Evolutionary conservation across 345 rosid species (phyloP), one percentile per base, ranked within the genome.

Genomic region (Balakata baccata): DNA sequence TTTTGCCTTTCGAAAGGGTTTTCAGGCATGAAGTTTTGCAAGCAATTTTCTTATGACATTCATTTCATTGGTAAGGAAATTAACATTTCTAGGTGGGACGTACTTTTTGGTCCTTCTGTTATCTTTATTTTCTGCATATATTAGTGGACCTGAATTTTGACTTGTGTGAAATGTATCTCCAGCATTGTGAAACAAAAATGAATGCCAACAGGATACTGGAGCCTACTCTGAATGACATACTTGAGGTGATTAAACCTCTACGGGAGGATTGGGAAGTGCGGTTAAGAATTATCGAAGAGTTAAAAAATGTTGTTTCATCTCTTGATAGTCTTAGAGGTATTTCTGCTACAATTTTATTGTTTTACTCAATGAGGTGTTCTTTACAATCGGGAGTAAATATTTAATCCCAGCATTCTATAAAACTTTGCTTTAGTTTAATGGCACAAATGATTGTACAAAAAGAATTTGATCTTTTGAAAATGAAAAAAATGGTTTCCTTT

Each of bases 301-400:
- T 94, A 77, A 81, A 81, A 52, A 71, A 68, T 18, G 84, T 86
- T 46, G 82, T 92, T 72, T 80, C 54, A 68, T 87, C 97, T 12
- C 71, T 94, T 66, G 93, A 88, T 58, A 84, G 87, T 77, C 79
- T 94, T 62, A 86, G 90, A 92, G 98, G 98, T 94, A 84, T 61
- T 63, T n/a, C 63, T 71, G 7, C 53, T 73, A 57, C 67, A 69
- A 50, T 68, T 71, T 51, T 63, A 7, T 75, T 52, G 47, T 73
- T 51, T 17, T 41, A 34, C 2, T 72, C 9, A 52, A 52, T 68
- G 49, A 18, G 47, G 18, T 29, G 43, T 0, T 63, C 50, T 57
- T 16, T 14, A 13, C 52, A 22, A 8, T 25, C n/a, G 56, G 37
- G 37, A 51, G 4, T 41, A 34, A 64, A 39, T 3, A 37, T 63